phyloP scores from a whole-genome alignment of 306 rosid species.

The Lathyrus sativus region DNA sequence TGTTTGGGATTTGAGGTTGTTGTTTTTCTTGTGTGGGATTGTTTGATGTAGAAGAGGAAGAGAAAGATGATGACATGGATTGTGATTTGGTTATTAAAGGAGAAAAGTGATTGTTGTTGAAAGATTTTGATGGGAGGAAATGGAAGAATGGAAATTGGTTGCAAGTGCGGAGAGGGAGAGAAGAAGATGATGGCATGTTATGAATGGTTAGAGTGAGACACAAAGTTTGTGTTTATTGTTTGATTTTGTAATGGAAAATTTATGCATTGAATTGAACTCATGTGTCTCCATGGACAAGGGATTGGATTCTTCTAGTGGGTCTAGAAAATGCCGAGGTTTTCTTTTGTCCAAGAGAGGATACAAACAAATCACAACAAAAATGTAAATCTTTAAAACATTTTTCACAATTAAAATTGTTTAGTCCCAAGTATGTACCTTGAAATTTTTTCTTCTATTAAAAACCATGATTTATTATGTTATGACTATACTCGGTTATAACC shows the following conservation, averaged over 20 bases:
- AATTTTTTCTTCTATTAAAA: too few relatives aligned
- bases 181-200: slow-evolving; percentile 26
- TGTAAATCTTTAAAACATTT: too few relatives aligned
- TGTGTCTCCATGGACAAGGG: background rate
- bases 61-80: slow-evolving; percentile 47
- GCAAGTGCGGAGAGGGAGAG: slow-evolving; percentile 13
- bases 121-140: slow-evolving; percentile 42
- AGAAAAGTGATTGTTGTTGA: slow-evolving; percentile 16
- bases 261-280: background rate
- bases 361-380: too few relatives aligned
- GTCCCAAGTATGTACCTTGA: too few relatives aligned
- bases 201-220: background rate
- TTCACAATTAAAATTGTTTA: too few relatives aligned
- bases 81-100: slow-evolving; percentile 20
- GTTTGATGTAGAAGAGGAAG: slow-evolving; percentile 38
- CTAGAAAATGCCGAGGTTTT: background rate
- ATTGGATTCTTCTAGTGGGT: slow-evolving; percentile 15
- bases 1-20: slow-evolving; percentile 31
- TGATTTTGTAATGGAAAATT: background rate
- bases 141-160: slow-evolving; percentile 36
- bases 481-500: too few relatives aligned
- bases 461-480: too few relatives aligned
- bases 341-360: too few relatives aligned
- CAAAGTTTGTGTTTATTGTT: background rate
- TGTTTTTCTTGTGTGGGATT: slow-evolving; percentile 27